phyloP scores from a whole-genome alignment of 208 protist species.

The Trypanosoma theileri region DNA sequence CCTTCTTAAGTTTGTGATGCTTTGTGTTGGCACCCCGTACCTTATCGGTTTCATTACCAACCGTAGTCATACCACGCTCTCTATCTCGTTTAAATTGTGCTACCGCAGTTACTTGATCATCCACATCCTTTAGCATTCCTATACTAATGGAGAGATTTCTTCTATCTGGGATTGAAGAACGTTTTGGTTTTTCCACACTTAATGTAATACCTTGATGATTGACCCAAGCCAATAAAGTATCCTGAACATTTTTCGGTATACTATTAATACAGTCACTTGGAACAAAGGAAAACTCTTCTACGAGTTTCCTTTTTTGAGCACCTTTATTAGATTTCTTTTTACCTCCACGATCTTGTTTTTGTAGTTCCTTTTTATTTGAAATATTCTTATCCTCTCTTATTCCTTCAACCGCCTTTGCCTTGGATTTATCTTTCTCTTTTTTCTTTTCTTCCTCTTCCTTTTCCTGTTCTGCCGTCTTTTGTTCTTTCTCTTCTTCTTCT shows the following conservation, averaged over 20 bases:
- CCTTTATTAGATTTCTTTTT: not conserved
- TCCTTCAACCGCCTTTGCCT: not conserved
- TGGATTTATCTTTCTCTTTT: not conserved
- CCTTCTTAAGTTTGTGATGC: not conserved
- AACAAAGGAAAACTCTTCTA: not conserved
- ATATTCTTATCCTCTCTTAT: not conserved
- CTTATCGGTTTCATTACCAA: not conserved
- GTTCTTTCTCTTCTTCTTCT: not conserved
- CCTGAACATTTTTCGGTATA: slow-evolving; percentile 5
- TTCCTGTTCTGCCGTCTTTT: not conserved
- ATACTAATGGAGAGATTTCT: not conserved
- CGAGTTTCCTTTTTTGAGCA: not conserved
- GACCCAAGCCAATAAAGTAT: slow-evolving; percentile 15
- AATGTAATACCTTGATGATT: slow-evolving; percentile 13
- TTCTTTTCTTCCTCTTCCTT: slow-evolving; percentile 4
- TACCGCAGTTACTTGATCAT: not conserved
- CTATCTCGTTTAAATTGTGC: not conserved
- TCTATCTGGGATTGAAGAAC: not conserved
- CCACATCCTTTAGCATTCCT: not conserved
- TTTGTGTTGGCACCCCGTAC: not conserved
- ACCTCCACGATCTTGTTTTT: slow-evolving; percentile 1
- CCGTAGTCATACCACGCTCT: slow-evolving; percentile 8
- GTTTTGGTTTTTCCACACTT: slow-evolving; percentile 1
- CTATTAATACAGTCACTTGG: slow-evolving; percentile 2
- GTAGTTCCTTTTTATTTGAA: not conserved